Evolutionary conservation across 352 stramenopile genomes (phyloP), one percentile per base, ranked within the genome.

Genomic region (Pythium apleroticum): DNA sequence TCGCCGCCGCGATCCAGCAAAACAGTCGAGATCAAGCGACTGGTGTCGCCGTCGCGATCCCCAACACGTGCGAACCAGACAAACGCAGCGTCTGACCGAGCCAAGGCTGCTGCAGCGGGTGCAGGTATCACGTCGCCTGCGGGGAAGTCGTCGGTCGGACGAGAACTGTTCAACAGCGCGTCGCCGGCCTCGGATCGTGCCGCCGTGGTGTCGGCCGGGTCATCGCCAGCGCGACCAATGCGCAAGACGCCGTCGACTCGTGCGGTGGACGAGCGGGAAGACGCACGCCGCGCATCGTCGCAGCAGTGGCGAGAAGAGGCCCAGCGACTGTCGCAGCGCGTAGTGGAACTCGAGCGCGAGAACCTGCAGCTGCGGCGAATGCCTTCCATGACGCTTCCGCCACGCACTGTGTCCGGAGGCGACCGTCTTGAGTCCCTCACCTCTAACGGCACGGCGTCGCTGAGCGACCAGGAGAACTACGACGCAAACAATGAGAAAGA

Each of bases 341-440:
- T 92, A 22, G 63, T 80, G 43, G 81, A 92, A 58, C 81, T 92
- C 5, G 81, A 92, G 62, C 46, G 66, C 6, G 84, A 92, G 66
- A 92, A 92, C 61, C 73, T 72, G 10, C 59, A 75, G 3, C 59
- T 92, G 30, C 86, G 88, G 49, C 81, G 84, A 50, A 82, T 67
- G 20, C 27, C 25, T 6, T 25, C 60, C 0, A 41, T 52, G 30
- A 31, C 64, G 43, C 69, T 63, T 27, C 66, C 70, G 19, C 68
- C 74, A 10, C 76, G 74, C 24, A 77, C 77, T 9, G 69, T 83
- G 30, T 63, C 81, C 11, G 72, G 71, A 33, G 75, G 69, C 19
- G 79, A 86, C 67, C 57, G 65, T 68, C 53, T 66, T 10, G 60
- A 66, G 10, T 61, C 60, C 3, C 52, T 60, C 12, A 52, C 57